Conservation (phyloP, 257 asterid genomes). For the Ophiorrhiza pumila region DNA sequence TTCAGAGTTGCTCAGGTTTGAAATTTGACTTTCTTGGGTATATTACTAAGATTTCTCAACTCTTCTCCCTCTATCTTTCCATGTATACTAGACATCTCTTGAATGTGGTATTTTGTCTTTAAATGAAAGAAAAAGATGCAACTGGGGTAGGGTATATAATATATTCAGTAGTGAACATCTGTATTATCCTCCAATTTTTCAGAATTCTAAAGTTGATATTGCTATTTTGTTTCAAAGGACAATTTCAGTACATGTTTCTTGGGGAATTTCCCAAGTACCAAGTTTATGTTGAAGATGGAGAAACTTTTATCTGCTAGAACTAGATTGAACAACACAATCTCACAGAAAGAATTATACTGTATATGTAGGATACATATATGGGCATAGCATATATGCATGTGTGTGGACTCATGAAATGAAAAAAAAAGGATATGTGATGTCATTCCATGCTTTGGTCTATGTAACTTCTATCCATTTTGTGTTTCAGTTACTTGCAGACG, state of each 20-base stretch:
- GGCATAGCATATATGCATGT: background rate
- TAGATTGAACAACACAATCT: background rate
- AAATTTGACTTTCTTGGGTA: conserved; percentile 15
- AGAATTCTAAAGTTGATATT: conserved; percentile 6
- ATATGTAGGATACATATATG: background rate
- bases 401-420: background rate
- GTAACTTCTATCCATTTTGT: conserved; percentile 14
- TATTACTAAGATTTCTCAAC: conserved; percentile 6
- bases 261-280: background rate
- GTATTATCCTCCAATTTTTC: background rate
- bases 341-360: background rate
- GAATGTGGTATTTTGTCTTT: background rate
- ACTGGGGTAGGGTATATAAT: background rate
- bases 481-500: conserved; percentile 88
- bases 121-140: background rate
- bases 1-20: conserved; percentile 93
- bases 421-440: background rate
- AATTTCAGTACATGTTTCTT: background rate
- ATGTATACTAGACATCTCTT: background rate
- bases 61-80: background rate
- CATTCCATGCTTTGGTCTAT: conserved; percentile 4
- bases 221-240: background rate
- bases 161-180: background rate
- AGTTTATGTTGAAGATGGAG: background rate
- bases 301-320: background rate